phyloP scores from a whole-genome alignment of 345 rosid genomes.

The Salix suchowensis region DNA sequence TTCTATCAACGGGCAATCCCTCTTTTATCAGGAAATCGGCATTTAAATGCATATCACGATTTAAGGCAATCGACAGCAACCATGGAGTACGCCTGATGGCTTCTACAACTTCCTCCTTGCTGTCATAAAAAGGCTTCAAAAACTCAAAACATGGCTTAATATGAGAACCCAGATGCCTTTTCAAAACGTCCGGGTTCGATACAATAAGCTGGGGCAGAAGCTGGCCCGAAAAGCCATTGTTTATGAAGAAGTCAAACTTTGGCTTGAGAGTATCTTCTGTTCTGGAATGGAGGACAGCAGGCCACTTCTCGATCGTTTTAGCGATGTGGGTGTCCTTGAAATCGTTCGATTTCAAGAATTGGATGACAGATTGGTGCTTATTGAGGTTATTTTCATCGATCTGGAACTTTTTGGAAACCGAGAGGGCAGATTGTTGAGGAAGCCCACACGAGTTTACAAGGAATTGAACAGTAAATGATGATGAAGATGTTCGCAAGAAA shows the following conservation, averaged over 20 bases:
- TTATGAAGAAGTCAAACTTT: slow-evolving; percentile 13
- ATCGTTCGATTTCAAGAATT: slow-evolving; percentile 15
- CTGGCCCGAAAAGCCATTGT: slow-evolving; percentile 3
- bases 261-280: slow-evolving; percentile 14
- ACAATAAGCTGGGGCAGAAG: slow-evolving; percentile 9
- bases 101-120: too few species aligned
- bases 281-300: slow-evolving; percentile 9
- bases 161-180: not conserved
- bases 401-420: slow-evolving; percentile 2
- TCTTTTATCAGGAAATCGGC: too few species aligned
- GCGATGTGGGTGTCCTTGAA: slow-evolving; percentile 17
- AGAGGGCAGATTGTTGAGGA: slow-evolving; percentile 4
- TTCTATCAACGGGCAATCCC: too few species aligned
- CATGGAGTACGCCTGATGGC: too few species aligned
- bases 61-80: too few species aligned
- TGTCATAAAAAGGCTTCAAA: not conserved
- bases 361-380: slow-evolving; percentile 5
- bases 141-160: slow-evolving; percentile 8
- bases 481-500: not conserved
- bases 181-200: not conserved
- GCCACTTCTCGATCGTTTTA: not conserved
- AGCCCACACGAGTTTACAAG: slow-evolving; percentile 2
- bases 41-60: too few species aligned
- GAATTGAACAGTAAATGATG: slow-evolving; percentile 1
- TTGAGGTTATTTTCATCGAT: not conserved